These are phyloP conservation scores for Aphanomyces stellatus DNA, from an alignment of 352 stramenopile genomes.

Conservation along the genomic window DNA sequence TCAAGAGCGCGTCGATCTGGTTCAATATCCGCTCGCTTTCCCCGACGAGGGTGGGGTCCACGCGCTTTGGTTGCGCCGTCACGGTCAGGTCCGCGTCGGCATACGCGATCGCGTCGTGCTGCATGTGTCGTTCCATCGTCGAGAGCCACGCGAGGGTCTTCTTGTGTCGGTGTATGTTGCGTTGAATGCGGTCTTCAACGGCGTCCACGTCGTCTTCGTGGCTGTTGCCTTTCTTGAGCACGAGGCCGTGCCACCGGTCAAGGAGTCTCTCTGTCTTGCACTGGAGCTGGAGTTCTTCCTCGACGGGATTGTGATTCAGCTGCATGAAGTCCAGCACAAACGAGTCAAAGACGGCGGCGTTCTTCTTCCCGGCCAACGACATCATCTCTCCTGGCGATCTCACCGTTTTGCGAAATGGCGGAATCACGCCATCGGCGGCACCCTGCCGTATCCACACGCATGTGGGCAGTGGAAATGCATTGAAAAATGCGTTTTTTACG, in stretches of 20 bases:
- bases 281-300: not conserved
- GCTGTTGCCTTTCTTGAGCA: not conserved
- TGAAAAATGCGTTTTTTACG: too few species aligned
- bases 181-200: not conserved
- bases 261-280: not conserved
- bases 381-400: too few species aligned
- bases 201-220: not conserved
- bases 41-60: not conserved
- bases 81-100: not conserved
- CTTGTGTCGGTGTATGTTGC: slow-evolving; percentile 2
- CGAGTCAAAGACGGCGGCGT: not conserved
- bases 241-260: not conserved
- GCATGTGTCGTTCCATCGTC: not conserved
- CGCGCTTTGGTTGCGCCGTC: not conserved
- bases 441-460: too few species aligned
- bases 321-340: slow-evolving; percentile 5
- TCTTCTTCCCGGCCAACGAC: not conserved
- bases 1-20: not conserved
- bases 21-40: slow-evolving; percentile 7
- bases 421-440: too few species aligned
- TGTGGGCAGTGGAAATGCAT: not conserved
- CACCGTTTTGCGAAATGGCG: too few species aligned
- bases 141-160: not conserved
- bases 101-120: not conserved
- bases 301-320: not conserved